Evolutionary conservation across 1,139 yeast species (phyloP).

Genomic region (Geotrichum carabidarum): DNA sequence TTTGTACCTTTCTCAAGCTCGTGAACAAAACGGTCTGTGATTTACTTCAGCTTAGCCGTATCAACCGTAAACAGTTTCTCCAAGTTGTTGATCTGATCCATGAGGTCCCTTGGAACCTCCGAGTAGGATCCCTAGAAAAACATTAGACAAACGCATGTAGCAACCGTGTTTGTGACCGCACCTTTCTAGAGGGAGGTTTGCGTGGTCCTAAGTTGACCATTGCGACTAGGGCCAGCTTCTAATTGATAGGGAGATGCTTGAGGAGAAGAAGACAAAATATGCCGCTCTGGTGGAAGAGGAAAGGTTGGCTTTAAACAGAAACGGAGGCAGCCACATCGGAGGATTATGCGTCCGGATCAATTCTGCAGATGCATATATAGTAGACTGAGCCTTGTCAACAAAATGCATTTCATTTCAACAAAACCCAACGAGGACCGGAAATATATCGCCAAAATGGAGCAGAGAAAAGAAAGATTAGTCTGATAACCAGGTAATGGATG

Average conservation of each 20-base stretch:
- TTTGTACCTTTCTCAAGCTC: conserved; percentile 61
- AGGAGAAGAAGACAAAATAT: not conserved
- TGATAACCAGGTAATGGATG: too few relatives aligned
- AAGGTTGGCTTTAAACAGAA: too few relatives aligned
- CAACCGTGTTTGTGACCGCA: conserved; percentile 20
- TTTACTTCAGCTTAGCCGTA: conserved; percentile 53
- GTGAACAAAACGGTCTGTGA: conserved; percentile 60
- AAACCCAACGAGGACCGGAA: too few relatives aligned
- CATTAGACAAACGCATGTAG: not conserved
- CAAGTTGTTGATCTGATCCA: conserved; percentile 53
- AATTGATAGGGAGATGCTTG: not conserved
- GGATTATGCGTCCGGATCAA: too few relatives aligned
- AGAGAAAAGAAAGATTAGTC: too few relatives aligned
- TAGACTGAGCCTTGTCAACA: too few relatives aligned
- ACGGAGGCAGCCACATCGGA: too few relatives aligned
- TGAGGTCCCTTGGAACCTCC: conserved; percentile 62
- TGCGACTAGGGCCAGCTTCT: conserved; percentile 5
- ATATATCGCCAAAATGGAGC: too few relatives aligned
- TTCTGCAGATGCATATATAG: too few relatives aligned
- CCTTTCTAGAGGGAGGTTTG: conserved; percentile 75
- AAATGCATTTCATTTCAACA: too few relatives aligned
- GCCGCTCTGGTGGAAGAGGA: not conserved
- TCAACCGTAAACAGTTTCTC: conserved; percentile 63
- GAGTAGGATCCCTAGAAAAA: conserved; percentile 56
- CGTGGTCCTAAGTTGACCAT: conserved; percentile 87